phyloP scores from a whole-genome alignment of 352 stramenopile genomes.

The Globisporangium uncinulatum region DNA sequence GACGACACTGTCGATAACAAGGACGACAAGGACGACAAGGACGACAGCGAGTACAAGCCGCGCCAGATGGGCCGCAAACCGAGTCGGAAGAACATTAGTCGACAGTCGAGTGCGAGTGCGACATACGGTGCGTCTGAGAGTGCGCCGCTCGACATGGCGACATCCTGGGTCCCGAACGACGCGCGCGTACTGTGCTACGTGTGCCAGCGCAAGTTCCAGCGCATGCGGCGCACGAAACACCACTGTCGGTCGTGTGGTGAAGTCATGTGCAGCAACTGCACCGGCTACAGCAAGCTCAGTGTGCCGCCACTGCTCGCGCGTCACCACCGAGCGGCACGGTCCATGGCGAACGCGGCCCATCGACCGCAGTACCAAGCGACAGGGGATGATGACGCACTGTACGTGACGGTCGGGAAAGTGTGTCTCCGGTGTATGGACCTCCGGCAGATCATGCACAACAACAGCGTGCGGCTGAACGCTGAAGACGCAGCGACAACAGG shows the following conservation, averaged over 20 bases:
- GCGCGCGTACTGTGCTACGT: constrained; percentile 44
- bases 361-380: background rate
- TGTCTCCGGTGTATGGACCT: constrained; percentile 52
- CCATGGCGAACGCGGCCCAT: background rate
- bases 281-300: constrained; percentile 32
- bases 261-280: constrained; percentile 53
- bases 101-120: background rate
- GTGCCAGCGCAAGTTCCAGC: constrained; percentile 60
- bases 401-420: constrained; percentile 53
- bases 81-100: background rate
- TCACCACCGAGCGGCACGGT: background rate
- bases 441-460: constrained; percentile 29
- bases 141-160: constrained; percentile 48
- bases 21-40: background rate
- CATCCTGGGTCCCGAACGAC: constrained; percentile 55
- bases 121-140: background rate
- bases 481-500: background rate
- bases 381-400: constrained; percentile 5
- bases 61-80: background rate
- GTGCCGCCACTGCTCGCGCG: constrained; percentile 16
- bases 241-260: constrained; percentile 72
- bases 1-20: background rate
- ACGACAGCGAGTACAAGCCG: background rate
- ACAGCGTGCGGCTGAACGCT: constrained; percentile 20
- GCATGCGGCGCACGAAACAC: constrained; percentile 51